A percentile compares a stretch with the other conserved stretches of the same genome.
These are phyloP conservation scores for Chytriomyces sp. DNA, from an alignment of 192 early-diverging fungal species.

Conservation along the genomic window DNA sequence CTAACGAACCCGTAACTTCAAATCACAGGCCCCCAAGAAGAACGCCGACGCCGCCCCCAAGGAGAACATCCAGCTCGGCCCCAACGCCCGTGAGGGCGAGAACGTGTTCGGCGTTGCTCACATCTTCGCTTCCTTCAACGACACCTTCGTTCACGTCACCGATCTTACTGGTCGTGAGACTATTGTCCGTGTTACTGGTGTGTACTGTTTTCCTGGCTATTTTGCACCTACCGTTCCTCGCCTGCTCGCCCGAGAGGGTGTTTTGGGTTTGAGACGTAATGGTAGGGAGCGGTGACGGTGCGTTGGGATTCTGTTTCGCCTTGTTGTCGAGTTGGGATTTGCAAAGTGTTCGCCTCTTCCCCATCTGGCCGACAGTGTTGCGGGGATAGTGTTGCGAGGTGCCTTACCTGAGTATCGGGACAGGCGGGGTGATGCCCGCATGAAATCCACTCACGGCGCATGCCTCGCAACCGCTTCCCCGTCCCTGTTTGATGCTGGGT, in stretches of 20 bases:
- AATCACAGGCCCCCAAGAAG: constrained; percentile 60
- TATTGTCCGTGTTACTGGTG: constrained; percentile 97
- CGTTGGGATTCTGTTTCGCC: neutral
- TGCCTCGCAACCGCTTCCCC: constrained; percentile 11
- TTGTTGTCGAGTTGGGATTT: neutral
- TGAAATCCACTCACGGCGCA: neutral
- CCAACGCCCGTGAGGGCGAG: constrained; percentile 96
- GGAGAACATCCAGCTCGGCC: constrained; percentile 93
- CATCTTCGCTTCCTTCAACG: constrained; percentile 99
- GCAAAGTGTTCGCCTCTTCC: neutral
- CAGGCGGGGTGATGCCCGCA: neutral
- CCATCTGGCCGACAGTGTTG: no score
- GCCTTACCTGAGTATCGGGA: no score
- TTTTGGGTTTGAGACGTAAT: no score
- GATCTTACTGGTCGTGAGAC: constrained; percentile 99
- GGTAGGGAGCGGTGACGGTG: no score
- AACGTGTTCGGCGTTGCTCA: constrained; percentile 99
- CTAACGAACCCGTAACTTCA: no score
- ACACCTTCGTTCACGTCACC: constrained; percentile 99
- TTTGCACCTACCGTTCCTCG: no score
- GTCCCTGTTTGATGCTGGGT: no score
- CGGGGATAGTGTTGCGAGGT: no score
- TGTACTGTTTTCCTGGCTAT: no score
- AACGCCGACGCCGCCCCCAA: constrained; percentile 67
- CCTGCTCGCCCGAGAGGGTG: no score